These are phyloP conservation scores for Leishmania braziliensis DNA, from an alignment of 208 protist species.

Conservation along the genomic window DNA sequence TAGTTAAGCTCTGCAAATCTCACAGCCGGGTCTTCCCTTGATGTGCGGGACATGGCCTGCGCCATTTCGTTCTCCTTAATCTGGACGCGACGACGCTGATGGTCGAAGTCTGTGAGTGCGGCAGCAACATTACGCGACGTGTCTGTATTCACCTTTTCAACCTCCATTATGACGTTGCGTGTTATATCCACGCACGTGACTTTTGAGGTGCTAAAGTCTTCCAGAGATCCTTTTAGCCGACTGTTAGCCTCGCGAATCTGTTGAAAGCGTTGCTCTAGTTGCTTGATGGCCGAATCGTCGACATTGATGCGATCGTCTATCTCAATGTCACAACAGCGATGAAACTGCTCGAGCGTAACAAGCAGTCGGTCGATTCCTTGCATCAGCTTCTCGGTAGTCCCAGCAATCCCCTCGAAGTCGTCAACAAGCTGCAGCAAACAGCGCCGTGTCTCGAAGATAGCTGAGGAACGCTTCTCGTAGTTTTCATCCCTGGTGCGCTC, in stretches of 20 bases:
- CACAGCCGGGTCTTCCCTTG: slow-evolving; percentile 18
- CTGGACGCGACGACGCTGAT: slow-evolving; percentile 47
- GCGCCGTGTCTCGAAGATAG: slow-evolving; percentile 41
- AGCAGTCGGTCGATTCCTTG: slow-evolving; percentile 40
- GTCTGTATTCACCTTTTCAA: slow-evolving; percentile 39
- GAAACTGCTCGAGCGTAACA: slow-evolving; percentile 44
- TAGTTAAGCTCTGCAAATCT: slow-evolving; percentile 35
- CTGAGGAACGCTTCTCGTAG: slow-evolving; percentile 43
- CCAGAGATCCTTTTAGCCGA: slow-evolving; percentile 27
- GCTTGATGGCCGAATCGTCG: slow-evolving; percentile 15
- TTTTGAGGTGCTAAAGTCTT: slow-evolving; percentile 34
- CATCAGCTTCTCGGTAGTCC: slow-evolving; percentile 29
- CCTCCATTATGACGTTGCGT: slow-evolving; percentile 29
- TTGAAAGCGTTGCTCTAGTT: slow-evolving; percentile 24
- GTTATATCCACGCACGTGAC: slow-evolving; percentile 43
- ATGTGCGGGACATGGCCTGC: slow-evolving; percentile 5
- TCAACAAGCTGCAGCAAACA: slow-evolving; percentile 51
- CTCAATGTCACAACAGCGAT: slow-evolving; percentile 57
- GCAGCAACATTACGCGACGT: slow-evolving; percentile 35
- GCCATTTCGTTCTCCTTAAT: slow-evolving; percentile 33
- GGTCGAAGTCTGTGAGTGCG: slow-evolving; percentile 58
- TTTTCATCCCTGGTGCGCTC: slow-evolving; percentile 55
- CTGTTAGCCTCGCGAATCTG: slow-evolving; percentile 35
- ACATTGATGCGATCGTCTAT: slow-evolving; percentile 26
- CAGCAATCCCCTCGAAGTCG: slow-evolving; percentile 40